phyloP scores from a whole-genome alignment of 2,329 filamentous ascomycete genomes.

The Neocatenulostroma microsporum region DNA sequence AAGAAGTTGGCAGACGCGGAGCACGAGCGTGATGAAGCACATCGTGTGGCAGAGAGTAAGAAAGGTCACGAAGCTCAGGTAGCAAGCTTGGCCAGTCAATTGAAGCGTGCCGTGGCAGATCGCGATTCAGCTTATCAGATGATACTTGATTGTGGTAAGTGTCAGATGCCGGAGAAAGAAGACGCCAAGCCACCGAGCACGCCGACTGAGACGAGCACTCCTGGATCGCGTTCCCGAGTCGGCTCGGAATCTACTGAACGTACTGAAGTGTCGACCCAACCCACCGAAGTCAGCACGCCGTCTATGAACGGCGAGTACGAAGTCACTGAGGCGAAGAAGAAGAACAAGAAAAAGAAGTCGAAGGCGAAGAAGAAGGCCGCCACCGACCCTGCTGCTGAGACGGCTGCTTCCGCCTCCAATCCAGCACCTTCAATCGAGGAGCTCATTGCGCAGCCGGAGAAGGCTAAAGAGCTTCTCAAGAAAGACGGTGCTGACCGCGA shows the following conservation, averaged over 20 bases:
- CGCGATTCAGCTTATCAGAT: conserved; percentile 29
- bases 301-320: conserved; percentile 18
- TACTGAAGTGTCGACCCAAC: conserved; percentile 16
- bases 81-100: conserved; percentile 22
- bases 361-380: conserved; percentile 78
- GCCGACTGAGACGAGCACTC: conserved; percentile 12
- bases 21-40: conserved; percentile 22
- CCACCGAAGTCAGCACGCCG: conserved; percentile 19
- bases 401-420: conserved; percentile 6
- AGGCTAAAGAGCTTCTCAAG: conserved; percentile 13
- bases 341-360: conserved; percentile 62
- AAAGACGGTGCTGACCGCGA: conserved; percentile 1
- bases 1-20: conserved; percentile 26
- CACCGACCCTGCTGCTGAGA: conserved; percentile 8
- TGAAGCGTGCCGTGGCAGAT: conserved; percentile 25
- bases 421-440: conserved; percentile 12
- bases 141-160: conserved; percentile 29
- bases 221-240: conserved; percentile 14
- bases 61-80: conserved; percentile 23
- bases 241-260: conserved; percentile 20
- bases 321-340: conserved; percentile 60
- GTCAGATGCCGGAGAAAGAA: conserved; percentile 16
- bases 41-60: conserved; percentile 18
- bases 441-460: conserved; percentile 13
- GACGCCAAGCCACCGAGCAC: conserved; percentile 8